Conservation (phyloP, 192 early-diverging fungal genomes). For the Umbelopsis ramanniana region DNA sequence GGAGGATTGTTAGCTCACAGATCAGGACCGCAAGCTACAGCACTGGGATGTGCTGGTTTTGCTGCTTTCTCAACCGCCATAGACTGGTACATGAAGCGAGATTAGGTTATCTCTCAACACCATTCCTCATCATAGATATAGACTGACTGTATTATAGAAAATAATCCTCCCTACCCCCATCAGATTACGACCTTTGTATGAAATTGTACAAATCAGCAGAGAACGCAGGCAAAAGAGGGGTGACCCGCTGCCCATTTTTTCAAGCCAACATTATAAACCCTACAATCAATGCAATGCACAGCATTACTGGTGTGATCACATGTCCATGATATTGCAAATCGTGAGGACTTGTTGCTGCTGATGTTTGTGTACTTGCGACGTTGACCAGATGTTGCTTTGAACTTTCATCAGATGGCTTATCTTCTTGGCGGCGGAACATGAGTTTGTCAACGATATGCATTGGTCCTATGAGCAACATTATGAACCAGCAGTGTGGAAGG, state of each 20-base stretch:
- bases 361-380: not conserved
- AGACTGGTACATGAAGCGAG: conserved; percentile 83
- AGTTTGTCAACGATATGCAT: conserved; percentile 1
- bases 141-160: conserved; percentile 21
- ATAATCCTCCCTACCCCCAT: not conserved
- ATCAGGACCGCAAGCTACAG: conserved; percentile 76
- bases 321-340: not conserved
- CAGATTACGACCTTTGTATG: not conserved
- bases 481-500: too few species aligned
- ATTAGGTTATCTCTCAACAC: conserved; percentile 22
- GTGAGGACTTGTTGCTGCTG: not conserved
- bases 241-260: not conserved
- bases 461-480: not conserved
- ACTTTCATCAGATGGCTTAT: not conserved
- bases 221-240: not conserved
- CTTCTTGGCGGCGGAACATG: not conserved
- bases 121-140: conserved; percentile 7
- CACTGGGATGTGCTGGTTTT: conserved; percentile 88
- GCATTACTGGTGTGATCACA: not conserved
- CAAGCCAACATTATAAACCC: conserved; percentile 3
- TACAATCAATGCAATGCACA: conserved; percentile 2
- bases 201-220: not conserved
- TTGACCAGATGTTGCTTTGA: not conserved
- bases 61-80: conserved; percentile 94
- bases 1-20: conserved; percentile 81